Base-by-base conservation (phyloP, 768 basidiomycete species). In the Auriculariales sp. region DNA sequence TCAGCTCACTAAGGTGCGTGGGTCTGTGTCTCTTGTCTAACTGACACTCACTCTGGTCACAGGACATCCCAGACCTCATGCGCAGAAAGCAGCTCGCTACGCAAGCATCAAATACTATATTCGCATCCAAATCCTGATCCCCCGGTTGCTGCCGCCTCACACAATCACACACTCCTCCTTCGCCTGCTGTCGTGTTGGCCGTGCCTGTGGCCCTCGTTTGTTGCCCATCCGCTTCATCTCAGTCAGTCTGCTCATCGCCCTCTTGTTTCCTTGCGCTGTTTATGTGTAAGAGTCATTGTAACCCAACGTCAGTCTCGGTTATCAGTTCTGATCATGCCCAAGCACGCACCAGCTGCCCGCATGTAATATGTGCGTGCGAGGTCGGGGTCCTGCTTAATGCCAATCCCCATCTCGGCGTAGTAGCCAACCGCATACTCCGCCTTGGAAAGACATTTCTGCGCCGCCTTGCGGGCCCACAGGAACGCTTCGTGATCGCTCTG, bases 401-500 rank as follows among this genome's bases (percentile, higher is more conserved):
- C 95, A 56, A 99, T 99, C 2, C 93, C 95, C 10, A 93, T 84
- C 64, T 98, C 95, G 0, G 91, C 89, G 63, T 98, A 99, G 65
- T 97, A 95, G 24, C 94, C 95, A 17, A 98, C 94, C 9, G 95
- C 95, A 66, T 97, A 99, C 65, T 99, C 95, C 0, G 95, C 95
- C 64, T 95, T 97, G 61, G 84, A 84, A 58, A 95, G 61, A 4
- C 94, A 95, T 65, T 95, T 97, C 65, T 97, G 95, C 22, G 92
- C 95, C 15, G 93, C 92, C 49, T 89, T 77, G 28, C 93, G 73
- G 10, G 94, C 95, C 95, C 95, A 99, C 33, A 99, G 65, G 64
- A 95, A 99, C n/a, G 95, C 95, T 63, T 99, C 95, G 2, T 85
- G 86, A 64, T 99, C 95, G 58, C 88, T 92, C 70, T 98, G 95